Evolutionary conservation across 139 green algal genomes (phyloP).

Genomic region (Marvania coccoides): DNA sequence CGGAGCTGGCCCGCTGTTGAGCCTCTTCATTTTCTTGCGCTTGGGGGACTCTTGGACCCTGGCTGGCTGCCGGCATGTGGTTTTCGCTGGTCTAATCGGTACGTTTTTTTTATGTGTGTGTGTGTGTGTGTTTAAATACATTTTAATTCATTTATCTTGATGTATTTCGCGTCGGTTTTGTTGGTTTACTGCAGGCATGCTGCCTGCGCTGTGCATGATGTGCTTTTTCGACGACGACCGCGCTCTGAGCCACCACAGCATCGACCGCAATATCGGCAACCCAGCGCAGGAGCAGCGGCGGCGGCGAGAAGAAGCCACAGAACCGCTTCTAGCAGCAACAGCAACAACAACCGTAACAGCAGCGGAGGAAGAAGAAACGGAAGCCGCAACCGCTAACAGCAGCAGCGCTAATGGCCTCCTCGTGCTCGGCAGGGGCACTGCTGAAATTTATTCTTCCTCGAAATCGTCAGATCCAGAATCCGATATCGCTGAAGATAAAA

Average conservation of each 20-base stretch:
- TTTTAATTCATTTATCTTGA: no score
- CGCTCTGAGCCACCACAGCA: slow-evolving; percentile 11
- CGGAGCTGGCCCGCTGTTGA: slow-evolving; percentile 20
- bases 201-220: slow-evolving; percentile 22
- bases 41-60: slow-evolving; percentile 36
- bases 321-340: no score
- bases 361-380: not conserved
- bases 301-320: no score
- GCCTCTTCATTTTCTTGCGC: slow-evolving; percentile 24
- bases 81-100: slow-evolving; percentile 19
- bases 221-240: slow-evolving; percentile 39
- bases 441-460: not conserved
- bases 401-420: not conserved
- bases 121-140: no score
- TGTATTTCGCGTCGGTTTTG: no score
- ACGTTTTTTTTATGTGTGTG: no score
- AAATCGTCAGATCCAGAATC: no score
- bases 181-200: no score
- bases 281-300: no score
- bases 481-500: no score
- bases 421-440: not conserved
- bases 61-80: slow-evolving; percentile 26
- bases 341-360: not conserved
- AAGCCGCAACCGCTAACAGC: not conserved
- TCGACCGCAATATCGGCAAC: no score